These are phyloP conservation scores for bread wheat (Triticum aestivum) DNA, from an alignment of 176 grass and related monocot species.

Conservation along the genomic window IWGSC_CS_RefSeq_v2.1 NC_057796.1:115135281-115135780, in stretches of 20 bases:
- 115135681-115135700: neutral
- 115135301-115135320: neutral
- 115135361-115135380: neutral
- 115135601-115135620: neutral
- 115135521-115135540: neutral
- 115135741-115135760: neutral
- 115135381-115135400: too few species aligned
- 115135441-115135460: neutral
- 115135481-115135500: neutral
- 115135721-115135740: neutral
- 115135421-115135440: neutral
- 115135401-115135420: too few species aligned
- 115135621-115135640: neutral
- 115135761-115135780: neutral
- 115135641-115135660: too few species aligned
- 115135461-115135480: neutral
- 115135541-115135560: neutral
- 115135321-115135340: neutral
- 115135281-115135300: neutral
- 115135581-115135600: neutral
- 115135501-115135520: neutral
- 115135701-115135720: neutral
- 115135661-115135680: neutral
- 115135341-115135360: neutral
- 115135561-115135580: neutral